Percentiles rank a stretch among this genome's conserved stretches.
Conservation (phyloP, 1,284 basidiomycete genomes). For the Malassezia obtusa region DNA sequence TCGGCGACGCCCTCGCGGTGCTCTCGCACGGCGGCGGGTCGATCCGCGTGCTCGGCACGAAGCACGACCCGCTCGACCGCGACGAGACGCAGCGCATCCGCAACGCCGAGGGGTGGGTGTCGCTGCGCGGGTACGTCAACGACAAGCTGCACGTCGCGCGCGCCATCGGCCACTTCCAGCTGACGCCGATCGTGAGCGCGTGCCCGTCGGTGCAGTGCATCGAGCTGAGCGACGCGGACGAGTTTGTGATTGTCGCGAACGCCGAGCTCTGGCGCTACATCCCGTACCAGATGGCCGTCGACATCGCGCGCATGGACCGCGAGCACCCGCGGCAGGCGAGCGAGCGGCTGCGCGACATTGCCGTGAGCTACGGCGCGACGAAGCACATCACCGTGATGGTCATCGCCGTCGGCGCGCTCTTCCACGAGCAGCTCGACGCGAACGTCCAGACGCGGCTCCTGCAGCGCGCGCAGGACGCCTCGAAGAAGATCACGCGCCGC, state of each 20-base stretch:
- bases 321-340: conserved; percentile 92
- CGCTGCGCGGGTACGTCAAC: conserved; percentile 83
- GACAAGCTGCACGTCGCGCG: conserved; percentile 84
- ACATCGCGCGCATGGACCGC: conserved; percentile 75
- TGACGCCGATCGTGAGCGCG: conserved; percentile 82
- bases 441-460: conserved; percentile 26
- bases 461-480: neutral
- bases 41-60: conserved; percentile 65
- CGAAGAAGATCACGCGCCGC: conserved; percentile 29
- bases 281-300: conserved; percentile 89
- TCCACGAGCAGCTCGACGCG: conserved; percentile 49
- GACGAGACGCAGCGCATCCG: conserved; percentile 77
- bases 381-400: conserved; percentile 98
- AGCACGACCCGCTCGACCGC: conserved; percentile 83
- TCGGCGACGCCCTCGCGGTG: conserved; percentile 79
- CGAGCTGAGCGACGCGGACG: conserved; percentile 72
- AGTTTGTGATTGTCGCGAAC: conserved; percentile 94
- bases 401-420: conserved; percentile 70
- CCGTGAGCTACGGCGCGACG: conserved; percentile 90
- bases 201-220: conserved; percentile 67
- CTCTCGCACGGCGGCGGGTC: conserved; percentile 68
- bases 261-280: conserved; percentile 87
- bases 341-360: conserved; percentile 90
- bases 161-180: conserved; percentile 86
- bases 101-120: conserved; percentile 87